phyloP scores from a whole-genome alignment of 2,329 filamentous ascomycete genomes.

The Metarhizium sp. region DNA sequence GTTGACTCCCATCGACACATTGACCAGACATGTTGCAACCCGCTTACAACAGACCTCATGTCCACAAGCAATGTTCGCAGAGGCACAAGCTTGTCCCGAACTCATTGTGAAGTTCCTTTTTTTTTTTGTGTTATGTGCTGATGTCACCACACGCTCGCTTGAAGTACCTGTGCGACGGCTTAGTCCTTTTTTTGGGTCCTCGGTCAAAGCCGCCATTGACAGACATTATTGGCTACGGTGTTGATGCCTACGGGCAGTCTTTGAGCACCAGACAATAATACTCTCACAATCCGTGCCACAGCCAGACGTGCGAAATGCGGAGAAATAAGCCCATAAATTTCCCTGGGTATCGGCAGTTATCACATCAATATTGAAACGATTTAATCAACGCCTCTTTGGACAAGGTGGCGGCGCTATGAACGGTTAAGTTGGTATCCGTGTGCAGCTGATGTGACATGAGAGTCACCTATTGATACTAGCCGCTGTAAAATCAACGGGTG shows the following conservation, averaged over 20 bases:
- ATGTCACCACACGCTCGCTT: background rate
- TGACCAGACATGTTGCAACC: no score
- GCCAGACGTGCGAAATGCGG: background rate
- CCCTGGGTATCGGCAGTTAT: background rate
- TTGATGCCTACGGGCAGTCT: background rate
- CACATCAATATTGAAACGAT: background rate
- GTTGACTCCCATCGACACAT: no score
- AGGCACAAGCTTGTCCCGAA: background rate
- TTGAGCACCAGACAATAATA: background rate
- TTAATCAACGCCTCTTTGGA: background rate
- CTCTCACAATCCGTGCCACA: background rate
- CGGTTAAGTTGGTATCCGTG: background rate
- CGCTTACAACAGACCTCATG: background rate
- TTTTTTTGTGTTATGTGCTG: background rate
- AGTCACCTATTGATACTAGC: background rate
- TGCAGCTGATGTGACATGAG: background rate
- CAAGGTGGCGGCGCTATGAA: constrained; percentile 1
- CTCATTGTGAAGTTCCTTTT: background rate
- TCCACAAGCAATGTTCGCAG: background rate
- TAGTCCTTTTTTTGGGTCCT: background rate
- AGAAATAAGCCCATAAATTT: background rate
- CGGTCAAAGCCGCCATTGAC: background rate
- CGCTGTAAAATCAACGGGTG: background rate
- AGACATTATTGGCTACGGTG: background rate
- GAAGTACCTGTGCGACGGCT: background rate